Evolutionary conservation across 225 moss, liverwort and hornwort species (phyloP).

Genomic region (Takakia lepidozioides): DNA sequence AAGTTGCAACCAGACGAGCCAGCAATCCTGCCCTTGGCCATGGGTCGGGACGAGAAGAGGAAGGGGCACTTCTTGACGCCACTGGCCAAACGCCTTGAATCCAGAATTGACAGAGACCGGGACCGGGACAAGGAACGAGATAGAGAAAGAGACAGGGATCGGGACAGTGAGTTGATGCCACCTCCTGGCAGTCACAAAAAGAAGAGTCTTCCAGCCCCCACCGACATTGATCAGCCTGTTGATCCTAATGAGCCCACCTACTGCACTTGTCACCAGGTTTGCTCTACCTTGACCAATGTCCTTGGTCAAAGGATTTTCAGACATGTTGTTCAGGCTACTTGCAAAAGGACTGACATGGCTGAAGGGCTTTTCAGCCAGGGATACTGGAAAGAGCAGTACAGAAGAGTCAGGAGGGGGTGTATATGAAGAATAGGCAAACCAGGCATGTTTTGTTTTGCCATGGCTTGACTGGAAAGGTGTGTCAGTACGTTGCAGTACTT

Average conservation of each 20-base stretch:
- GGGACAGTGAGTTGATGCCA: conserved; percentile 95
- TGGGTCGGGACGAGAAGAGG: conserved; percentile 56
- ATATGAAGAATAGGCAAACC: too few relatives aligned
- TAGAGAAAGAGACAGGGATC: conserved; percentile 43
- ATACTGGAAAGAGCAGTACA: too few relatives aligned
- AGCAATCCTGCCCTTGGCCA: conserved; percentile 54
- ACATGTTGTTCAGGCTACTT: too few relatives aligned
- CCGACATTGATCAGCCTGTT: conserved; percentile 96
- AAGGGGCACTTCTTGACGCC: conserved; percentile 60
- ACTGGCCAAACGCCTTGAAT: conserved; percentile 47
- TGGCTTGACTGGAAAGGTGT: too few relatives aligned
- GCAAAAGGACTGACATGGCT: too few relatives aligned
- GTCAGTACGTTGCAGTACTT: too few relatives aligned
- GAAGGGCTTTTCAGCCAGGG: too few relatives aligned
- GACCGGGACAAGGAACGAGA: conserved; percentile 44
- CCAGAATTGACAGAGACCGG: conserved; percentile 41
- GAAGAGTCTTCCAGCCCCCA: conserved; percentile 81
- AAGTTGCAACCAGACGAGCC: conserved; percentile 84
- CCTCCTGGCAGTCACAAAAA: conserved; percentile 95
- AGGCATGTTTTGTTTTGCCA: too few relatives aligned
- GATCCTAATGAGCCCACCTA: conserved; percentile 99
- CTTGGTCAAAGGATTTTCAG: conserved; percentile 28
- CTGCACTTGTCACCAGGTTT: conserved; percentile 97
- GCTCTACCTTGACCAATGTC: conserved; percentile 7
- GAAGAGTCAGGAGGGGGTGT: too few relatives aligned